Conservation (phyloP, 306 rosid genomes). For the Mimosa pudica region DNA sequence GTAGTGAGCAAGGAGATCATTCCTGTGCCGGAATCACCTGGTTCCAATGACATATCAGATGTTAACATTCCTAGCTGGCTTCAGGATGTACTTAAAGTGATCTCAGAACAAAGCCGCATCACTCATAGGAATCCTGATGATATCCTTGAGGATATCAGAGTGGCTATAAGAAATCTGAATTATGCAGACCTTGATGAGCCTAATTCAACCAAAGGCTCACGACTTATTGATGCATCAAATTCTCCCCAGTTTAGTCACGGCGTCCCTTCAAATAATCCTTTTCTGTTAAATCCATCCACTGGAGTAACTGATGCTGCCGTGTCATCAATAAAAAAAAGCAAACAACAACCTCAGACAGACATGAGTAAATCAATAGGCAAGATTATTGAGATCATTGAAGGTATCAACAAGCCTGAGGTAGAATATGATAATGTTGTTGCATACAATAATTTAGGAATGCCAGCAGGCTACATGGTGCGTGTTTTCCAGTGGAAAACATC, state of each 20-base stretch:
- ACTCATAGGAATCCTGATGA: conserved; percentile 36
- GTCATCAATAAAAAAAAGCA: conserved; percentile 25
- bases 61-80: conserved; percentile 48
- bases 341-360: conserved; percentile 34
- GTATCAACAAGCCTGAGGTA: conserved; percentile 46
- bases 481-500: conserved; percentile 68
- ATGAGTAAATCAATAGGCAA: conserved; percentile 44
- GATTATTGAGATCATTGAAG: conserved; percentile 66
- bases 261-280: conserved; percentile 32
- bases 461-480: conserved; percentile 58
- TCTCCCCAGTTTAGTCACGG: conserved; percentile 24
- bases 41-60: conserved; percentile 15
- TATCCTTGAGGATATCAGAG: conserved; percentile 46
- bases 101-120: conserved; percentile 44
- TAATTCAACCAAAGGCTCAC: conserved; percentile 32
- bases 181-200: conserved; percentile 29
- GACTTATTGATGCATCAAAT: conserved; percentile 32
- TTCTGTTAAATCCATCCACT: conserved; percentile 28
- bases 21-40: conserved; percentile 44
- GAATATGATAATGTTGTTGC: conserved; percentile 33
- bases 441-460: conserved; percentile 42
- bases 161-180: conserved; percentile 32
- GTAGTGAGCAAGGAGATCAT: conserved; percentile 36
- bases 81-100: conserved; percentile 43
- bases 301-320: conserved; percentile 28